A percentile compares a stretch with the other conserved stretches of the same genome.
These are phyloP conservation scores for Neocatenulostroma microsporum DNA, from an alignment of 2,329 filamentous ascomycete species.

Conservation along the genomic window DNA sequence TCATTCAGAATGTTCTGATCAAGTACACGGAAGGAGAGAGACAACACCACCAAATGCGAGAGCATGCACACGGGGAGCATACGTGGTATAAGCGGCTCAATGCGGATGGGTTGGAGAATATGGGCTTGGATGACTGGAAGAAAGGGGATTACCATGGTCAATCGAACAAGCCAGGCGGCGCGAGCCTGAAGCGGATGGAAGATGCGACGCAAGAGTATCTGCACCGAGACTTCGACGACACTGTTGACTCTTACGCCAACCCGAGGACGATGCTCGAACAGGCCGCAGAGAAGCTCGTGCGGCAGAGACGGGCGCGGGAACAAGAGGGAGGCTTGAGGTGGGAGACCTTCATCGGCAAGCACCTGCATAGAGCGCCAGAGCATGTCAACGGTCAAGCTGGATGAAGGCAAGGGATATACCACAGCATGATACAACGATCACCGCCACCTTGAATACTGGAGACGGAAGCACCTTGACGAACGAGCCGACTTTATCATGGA, in stretches of 20 bases:
- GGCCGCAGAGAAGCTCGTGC: constrained; percentile 41
- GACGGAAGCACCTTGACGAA: too few relatives aligned
- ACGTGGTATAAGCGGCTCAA: constrained; percentile 46
- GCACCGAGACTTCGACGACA: constrained; percentile 29
- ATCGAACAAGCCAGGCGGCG: constrained; percentile 30
- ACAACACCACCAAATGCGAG: constrained; percentile 40
- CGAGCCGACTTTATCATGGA: too few relatives aligned
- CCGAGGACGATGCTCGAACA: constrained; percentile 39
- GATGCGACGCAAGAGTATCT: constrained; percentile 36
- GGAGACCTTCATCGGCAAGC: constrained; percentile 25
- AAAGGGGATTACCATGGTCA: constrained; percentile 34
- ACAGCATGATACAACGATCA: too few relatives aligned
- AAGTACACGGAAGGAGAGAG: constrained; percentile 47
- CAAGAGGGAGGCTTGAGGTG: constrained; percentile 25
- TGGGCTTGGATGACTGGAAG: constrained; percentile 42
- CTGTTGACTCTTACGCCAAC: constrained; percentile 37
- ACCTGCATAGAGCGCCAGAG: too few relatives aligned
- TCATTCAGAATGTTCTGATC: constrained; percentile 44
- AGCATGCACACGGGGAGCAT: constrained; percentile 40
- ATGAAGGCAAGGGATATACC: too few relatives aligned
- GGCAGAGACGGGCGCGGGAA: constrained; percentile 39
- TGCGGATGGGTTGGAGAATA: constrained; percentile 39
- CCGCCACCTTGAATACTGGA: too few relatives aligned
- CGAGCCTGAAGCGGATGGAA: constrained; percentile 40
- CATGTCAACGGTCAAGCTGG: too few relatives aligned